Evolutionary conservation across 1,284 basidiomycete genomes (phyloP).

Genomic region (Exsudoporus floridanus): DNA sequence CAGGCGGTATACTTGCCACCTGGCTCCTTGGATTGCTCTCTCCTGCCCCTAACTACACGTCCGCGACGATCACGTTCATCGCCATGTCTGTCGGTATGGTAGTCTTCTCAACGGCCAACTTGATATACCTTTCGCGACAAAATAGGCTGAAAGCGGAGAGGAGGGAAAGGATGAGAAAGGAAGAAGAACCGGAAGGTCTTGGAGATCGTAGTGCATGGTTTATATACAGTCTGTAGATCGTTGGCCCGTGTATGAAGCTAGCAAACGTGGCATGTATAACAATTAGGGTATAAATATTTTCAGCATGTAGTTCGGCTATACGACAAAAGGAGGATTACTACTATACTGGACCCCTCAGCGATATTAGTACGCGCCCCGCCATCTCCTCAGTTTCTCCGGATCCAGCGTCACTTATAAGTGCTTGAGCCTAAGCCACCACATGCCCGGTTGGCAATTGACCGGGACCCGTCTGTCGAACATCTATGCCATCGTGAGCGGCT

Average conservation of each 20-base stretch:
- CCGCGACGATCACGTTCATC: conserved; percentile 42
- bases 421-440: no score
- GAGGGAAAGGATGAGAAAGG: conserved; percentile 14
- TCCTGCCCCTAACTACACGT: conserved; percentile 42
- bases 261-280: neutral
- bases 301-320: no score
- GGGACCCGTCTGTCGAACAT: no score
- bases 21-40: conserved; percentile 51
- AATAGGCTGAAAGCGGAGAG: conserved; percentile 25
- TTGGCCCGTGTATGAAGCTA: neutral
- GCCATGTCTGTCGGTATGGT: conserved; percentile 37
- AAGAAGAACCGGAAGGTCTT: conserved; percentile 22
- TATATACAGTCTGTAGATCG: conserved; percentile 26
- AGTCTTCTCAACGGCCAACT: conserved; percentile 33
- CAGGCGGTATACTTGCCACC: conserved; percentile 55
- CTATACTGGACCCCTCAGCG: no score
- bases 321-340: no score
- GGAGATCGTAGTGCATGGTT: conserved; percentile 37
- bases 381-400: no score
- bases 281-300: no score
- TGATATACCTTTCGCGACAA: conserved; percentile 25
- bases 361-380: no score
- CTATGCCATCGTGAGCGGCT: no score
- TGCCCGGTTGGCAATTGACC: no score
- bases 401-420: no score